A percentile compares a stretch with the other conserved stretches of the same genome.
Conservation (phyloP, 2,329 filamentous ascomycete species). For the Colletotrichum liaoningense region DNA sequence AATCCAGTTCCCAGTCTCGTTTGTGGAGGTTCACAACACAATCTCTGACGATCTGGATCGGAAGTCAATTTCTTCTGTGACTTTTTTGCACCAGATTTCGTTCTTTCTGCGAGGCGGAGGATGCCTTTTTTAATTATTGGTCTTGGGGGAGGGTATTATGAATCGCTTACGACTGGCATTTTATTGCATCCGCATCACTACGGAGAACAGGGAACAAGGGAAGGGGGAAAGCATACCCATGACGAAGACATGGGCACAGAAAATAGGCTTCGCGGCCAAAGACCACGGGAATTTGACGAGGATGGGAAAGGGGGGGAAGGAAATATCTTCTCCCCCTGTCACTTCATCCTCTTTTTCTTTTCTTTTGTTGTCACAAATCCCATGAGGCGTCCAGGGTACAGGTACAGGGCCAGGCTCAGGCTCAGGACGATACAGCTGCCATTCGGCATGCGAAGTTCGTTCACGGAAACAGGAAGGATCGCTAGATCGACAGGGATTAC, state of each 20-base stretch:
- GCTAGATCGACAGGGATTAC: neutral
- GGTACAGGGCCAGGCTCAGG: neutral
- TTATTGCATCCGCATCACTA: conserved; percentile 20
- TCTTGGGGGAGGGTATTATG: neutral
- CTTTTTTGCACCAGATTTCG: neutral
- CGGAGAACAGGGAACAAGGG: neutral
- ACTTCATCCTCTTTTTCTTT: neutral
- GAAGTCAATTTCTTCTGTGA: neutral
- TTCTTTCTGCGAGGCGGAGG: neutral
- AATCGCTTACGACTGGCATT: conserved; percentile 9
- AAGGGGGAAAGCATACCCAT: neutral
- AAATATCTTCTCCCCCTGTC: neutral
- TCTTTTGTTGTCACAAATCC: neutral
- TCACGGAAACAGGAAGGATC: neutral
- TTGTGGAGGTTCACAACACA: neutral
- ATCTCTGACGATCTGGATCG: neutral
- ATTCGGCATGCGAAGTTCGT: neutral
- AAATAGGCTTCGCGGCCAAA: conserved; percentile 22
- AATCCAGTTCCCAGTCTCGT: neutral
- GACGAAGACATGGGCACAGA: conserved; percentile 11
- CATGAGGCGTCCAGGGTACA: neutral
- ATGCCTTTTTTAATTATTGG: neutral
- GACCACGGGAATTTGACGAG: neutral
- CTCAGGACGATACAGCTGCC: neutral
- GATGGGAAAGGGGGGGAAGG: neutral